Percentiles rank a stretch among this genome's conserved stretches.
These are phyloP conservation scores for Vicia villosa DNA, from an alignment of 306 rosid species.

Conservation along the genomic window DNA sequence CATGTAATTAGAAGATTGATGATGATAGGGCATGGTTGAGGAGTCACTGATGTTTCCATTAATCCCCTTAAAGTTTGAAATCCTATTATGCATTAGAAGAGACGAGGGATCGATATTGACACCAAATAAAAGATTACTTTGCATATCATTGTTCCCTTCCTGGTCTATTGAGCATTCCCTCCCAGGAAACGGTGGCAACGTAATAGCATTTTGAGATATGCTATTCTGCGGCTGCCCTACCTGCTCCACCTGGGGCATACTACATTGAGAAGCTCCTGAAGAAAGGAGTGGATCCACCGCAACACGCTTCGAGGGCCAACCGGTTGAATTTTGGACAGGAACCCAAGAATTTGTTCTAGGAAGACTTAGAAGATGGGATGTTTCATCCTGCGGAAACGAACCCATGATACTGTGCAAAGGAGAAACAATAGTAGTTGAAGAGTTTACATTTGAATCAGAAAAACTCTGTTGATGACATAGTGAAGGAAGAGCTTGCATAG, in stretches of 20 bases:
- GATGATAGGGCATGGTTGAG: conserved; percentile 61
- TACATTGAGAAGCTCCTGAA: conserved; percentile 70
- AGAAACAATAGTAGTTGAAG: conserved; percentile 62
- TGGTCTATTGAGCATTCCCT: conserved; percentile 87
- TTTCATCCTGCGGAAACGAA: conserved; percentile 73
- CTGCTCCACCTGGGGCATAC: conserved; percentile 70
- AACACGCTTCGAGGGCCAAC: conserved; percentile 83
- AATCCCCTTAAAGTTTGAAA: conserved; percentile 71
- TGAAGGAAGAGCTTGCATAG: conserved; percentile 66
- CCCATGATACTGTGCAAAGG: conserved; percentile 82
- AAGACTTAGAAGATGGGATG: conserved; percentile 68
- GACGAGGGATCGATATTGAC: conserved; percentile 87
- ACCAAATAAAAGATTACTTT: conserved; percentile 85
- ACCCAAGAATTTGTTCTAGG: conserved; percentile 62
- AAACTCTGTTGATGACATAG: conserved; percentile 76
- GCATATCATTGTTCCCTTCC: conserved; percentile 80
- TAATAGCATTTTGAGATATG: conserved; percentile 56
- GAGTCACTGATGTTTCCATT: conserved; percentile 52
- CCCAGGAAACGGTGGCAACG: conserved; percentile 97
- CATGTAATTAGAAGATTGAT: conserved; percentile 73
- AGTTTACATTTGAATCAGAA: conserved; percentile 73
- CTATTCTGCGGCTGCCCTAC: conserved; percentile 62
- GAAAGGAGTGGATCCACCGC: conserved; percentile 83
- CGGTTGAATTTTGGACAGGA: conserved; percentile 56
- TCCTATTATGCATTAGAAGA: conserved; percentile 79